These are phyloP conservation scores for Coemansia sp. DNA, from an alignment of 192 early-diverging fungal species.

Conservation along the genomic window DNA sequence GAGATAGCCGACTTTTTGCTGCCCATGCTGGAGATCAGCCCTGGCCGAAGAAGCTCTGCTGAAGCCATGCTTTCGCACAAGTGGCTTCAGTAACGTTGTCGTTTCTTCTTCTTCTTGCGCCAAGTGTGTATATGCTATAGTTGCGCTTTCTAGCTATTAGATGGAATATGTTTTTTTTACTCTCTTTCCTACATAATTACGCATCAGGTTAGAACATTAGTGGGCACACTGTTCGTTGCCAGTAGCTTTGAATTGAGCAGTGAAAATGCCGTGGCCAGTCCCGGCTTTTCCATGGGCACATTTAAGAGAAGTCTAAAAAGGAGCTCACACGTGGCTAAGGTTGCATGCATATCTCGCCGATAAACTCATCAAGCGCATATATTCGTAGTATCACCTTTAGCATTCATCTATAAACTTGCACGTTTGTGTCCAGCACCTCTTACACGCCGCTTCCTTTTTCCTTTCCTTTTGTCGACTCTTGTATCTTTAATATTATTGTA, in stretches of 20 bases:
- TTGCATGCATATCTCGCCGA: too few relatives aligned
- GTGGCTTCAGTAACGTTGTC: constrained; percentile 55
- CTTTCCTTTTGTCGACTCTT: neutral
- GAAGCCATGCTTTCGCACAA: constrained; percentile 61
- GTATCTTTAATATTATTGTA: neutral
- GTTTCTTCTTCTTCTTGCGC: neutral
- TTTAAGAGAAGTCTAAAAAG: too few relatives aligned
- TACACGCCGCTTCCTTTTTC: neutral
- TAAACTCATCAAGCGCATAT: neutral
- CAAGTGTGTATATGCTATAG: neutral
- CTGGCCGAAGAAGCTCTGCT: constrained; percentile 62
- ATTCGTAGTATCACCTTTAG: neutral
- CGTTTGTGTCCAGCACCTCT: neutral
- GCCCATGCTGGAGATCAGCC: constrained; percentile 78
- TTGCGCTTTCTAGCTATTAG: constrained; percentile 6
- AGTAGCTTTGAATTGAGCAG: neutral
- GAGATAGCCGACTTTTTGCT: constrained; percentile 79
- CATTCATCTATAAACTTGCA: neutral
- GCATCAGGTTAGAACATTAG: neutral
- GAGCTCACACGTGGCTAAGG: too few relatives aligned
- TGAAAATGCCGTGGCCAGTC: too few relatives aligned
- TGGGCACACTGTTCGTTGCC: neutral
- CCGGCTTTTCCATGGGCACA: too few relatives aligned
- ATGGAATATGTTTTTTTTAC: neutral
- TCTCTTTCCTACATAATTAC: neutral